These are phyloP conservation scores for Fimicolochytrium jonesii DNA, from an alignment of 192 early-diverging fungal genomes.

Conservation along the genomic window DNA sequence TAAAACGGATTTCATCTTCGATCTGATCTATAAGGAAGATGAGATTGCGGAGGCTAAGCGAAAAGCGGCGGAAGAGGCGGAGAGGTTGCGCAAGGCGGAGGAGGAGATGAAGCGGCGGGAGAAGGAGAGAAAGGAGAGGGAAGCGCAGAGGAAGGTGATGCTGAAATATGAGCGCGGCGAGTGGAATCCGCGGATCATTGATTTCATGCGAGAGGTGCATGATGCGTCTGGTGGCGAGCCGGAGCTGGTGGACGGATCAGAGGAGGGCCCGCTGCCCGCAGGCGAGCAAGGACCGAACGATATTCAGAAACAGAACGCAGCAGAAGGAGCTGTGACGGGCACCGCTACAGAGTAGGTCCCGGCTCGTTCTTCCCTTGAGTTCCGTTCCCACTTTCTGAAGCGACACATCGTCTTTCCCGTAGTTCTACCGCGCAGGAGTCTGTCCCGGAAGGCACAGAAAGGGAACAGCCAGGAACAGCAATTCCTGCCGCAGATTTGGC, in stretches of 20 bases:
- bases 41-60: conserved; percentile 26
- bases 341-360: too few relatives aligned
- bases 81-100: conserved; percentile 17
- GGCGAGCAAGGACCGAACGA: too few relatives aligned
- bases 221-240: neutral
- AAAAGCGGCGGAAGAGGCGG: conserved; percentile 28
- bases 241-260: neutral
- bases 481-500: too few relatives aligned
- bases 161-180: conserved; percentile 31
- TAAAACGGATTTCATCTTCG: conserved; percentile 39
- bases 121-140: conserved; percentile 24
- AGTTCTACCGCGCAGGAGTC: too few relatives aligned
- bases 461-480: too few relatives aligned
- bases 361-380: too few relatives aligned
- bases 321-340: too few relatives aligned
- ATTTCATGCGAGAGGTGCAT: conserved; percentile 46
- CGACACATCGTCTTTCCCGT: too few relatives aligned
- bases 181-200: conserved; percentile 49
- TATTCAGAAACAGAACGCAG: too few relatives aligned
- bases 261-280: too few relatives aligned
- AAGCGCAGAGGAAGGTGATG: conserved; percentile 27
- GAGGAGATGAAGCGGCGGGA: conserved; percentile 36
- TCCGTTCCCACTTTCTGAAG: too few relatives aligned
- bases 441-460: too few relatives aligned
- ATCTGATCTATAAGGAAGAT: conserved; percentile 38